Evolutionary conservation across 225 moss, liverwort and hornwort genomes (phyloP).

Genomic region (Bryum argenteum): DNA sequence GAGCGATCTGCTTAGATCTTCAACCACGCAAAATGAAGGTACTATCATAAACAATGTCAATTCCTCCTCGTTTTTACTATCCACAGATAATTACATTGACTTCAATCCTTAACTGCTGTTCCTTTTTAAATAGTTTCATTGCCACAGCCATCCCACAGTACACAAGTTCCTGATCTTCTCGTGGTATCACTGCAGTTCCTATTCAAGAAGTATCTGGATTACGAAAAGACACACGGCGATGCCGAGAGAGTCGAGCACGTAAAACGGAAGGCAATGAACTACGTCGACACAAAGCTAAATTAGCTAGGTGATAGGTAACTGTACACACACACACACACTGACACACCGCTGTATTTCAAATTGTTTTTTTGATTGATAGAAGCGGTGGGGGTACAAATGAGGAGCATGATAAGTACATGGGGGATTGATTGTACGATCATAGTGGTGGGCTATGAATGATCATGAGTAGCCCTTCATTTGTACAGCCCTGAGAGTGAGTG

Average conservation of each 20-base stretch:
- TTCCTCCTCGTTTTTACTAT: no score
- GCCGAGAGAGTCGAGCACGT: constrained; percentile 76
- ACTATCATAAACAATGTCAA: neutral
- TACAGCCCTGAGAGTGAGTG: no score
- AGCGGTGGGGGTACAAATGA: no score
- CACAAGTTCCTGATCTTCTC: neutral
- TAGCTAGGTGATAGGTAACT: constrained; percentile 24
- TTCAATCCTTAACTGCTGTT: neutral
- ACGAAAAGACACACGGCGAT: constrained; percentile 80
- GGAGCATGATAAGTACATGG: no score
- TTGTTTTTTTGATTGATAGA: no score
- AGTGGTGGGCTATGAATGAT: no score
- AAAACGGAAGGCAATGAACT: constrained; percentile 73
- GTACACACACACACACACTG: no score
- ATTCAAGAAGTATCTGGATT: constrained; percentile 97
- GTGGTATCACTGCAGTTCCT: constrained; percentile 54
- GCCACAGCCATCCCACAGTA: neutral
- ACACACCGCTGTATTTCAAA: no score
- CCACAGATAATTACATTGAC: no score
- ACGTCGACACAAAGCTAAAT: constrained; percentile 57
- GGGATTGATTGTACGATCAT: no score
- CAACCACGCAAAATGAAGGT: constrained; percentile 96
- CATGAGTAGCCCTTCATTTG: no score
- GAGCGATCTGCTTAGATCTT: constrained; percentile 84
- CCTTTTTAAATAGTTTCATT: neutral